Evolutionary conservation across 2,329 filamentous ascomycete genomes (phyloP).

Genomic region (Paracamarosporium sp.): DNA sequence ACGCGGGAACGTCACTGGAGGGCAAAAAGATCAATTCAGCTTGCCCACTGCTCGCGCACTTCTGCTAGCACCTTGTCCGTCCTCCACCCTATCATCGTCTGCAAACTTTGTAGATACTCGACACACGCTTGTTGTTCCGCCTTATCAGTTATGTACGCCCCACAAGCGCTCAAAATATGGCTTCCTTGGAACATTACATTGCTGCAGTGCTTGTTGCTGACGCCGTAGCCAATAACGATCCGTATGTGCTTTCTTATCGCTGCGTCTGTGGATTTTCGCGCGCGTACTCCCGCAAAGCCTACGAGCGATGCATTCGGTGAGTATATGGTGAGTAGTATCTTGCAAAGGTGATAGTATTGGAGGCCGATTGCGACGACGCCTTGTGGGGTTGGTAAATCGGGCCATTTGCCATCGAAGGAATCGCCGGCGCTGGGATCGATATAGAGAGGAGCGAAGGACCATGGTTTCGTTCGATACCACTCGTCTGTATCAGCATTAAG

Average conservation of each 20-base stretch:
- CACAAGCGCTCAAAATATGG: constrained; percentile 38
- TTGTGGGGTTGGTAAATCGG: constrained; percentile 27
- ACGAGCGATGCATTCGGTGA: constrained; percentile 35
- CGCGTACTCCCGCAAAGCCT: constrained; percentile 32
- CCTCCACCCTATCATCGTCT: constrained; percentile 33
- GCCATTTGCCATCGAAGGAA: constrained; percentile 29
- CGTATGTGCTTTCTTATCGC: constrained; percentile 34
- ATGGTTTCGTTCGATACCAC: constrained; percentile 40
- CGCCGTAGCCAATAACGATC: constrained; percentile 36
- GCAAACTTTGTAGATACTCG: constrained; percentile 29
- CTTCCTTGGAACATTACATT: constrained; percentile 41
- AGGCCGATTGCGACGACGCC: constrained; percentile 36
- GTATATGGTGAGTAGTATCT: constrained; percentile 38
- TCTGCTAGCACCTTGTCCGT: constrained; percentile 34
- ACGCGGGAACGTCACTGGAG: not conserved
- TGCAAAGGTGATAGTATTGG: constrained; percentile 40
- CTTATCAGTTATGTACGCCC: constrained; percentile 33
- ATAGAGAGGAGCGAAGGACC: constrained; percentile 33
- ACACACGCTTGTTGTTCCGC: constrained; percentile 36
- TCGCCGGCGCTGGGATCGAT: constrained; percentile 30
- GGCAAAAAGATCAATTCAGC: constrained; percentile 19
- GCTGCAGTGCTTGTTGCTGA: constrained; percentile 33
- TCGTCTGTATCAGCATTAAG: constrained; percentile 38
- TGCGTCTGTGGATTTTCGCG: constrained; percentile 33
- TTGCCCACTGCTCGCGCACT: constrained; percentile 31